phyloP scores from a whole-genome alignment of 768 basidiomycete genomes.

The Xanthoconium stramineum region DNA sequence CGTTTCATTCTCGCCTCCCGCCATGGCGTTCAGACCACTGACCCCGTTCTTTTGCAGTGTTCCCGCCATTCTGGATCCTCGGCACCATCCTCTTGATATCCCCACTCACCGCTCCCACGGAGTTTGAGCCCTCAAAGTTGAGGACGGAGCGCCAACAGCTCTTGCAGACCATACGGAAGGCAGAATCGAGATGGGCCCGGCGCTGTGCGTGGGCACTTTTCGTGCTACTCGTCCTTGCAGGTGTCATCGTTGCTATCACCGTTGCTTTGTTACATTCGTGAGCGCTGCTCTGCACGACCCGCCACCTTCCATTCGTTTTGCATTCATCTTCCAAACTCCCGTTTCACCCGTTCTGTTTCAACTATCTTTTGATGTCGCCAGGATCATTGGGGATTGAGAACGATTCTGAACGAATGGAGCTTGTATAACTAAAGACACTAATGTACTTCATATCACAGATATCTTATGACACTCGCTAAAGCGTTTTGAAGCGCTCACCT shows the following conservation, averaged over 20 bases:
- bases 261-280: not conserved
- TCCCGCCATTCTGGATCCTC: constrained; percentile 48
- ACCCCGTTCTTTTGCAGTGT: constrained; percentile 32
- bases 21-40: not conserved
- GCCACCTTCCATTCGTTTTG: not conserved
- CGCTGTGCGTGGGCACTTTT: constrained; percentile 24
- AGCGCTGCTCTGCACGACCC: not conserved
- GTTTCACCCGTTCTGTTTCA: not conserved
- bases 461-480: not conserved
- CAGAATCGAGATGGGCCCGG: constrained; percentile 42
- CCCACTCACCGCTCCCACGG: constrained; percentile 36
- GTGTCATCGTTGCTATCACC: not conserved
- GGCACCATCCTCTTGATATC: constrained; percentile 39
- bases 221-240: not conserved
- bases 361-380: not conserved
- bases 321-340: not conserved
- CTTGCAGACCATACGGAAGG: constrained; percentile 30
- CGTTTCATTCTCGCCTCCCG: constrained; percentile 18
- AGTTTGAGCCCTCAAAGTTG: constrained; percentile 32
- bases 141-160: constrained; percentile 33
- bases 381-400: not conserved
- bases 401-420: not conserved
- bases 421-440: not conserved
- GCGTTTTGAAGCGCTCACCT: no score
- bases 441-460: not conserved